Conservation (phyloP, 164 flowering plant species). For the Dillenia suffruticosa region DNA sequence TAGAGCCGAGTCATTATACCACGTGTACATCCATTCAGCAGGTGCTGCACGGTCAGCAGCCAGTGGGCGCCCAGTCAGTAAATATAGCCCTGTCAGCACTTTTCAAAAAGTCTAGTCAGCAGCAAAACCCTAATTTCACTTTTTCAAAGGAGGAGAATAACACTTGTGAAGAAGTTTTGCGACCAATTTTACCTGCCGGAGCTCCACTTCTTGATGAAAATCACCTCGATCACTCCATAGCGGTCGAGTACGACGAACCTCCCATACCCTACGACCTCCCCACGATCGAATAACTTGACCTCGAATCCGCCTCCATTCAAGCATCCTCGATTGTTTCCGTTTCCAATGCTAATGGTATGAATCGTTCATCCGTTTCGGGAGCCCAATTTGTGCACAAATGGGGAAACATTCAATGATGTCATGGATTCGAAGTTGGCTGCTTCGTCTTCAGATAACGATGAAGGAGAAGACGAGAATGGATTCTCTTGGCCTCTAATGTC, state of each 20-base stretch:
- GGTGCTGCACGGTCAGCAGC: too few species aligned
- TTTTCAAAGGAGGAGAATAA: slow-evolving; percentile 8
- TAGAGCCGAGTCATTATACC: too few species aligned
- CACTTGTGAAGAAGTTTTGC: slow-evolving; percentile 31
- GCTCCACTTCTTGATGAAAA: slow-evolving; percentile 54
- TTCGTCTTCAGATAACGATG: too few species aligned
- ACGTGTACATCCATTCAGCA: too few species aligned
- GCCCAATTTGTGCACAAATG: slow-evolving; percentile 3
- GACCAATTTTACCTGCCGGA: slow-evolving; percentile 50
- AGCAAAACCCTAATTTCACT: not conserved
- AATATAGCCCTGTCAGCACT: too few species aligned
- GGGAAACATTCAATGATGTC: not conserved
- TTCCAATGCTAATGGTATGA: slow-evolving; percentile 15
- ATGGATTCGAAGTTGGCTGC: too few species aligned
- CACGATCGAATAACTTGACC: slow-evolving; percentile 31
- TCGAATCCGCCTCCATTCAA: slow-evolving; percentile 18
- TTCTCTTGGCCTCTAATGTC: too few species aligned
- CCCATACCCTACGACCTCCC: slow-evolving; percentile 40
- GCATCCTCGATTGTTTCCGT: slow-evolving; percentile 20
- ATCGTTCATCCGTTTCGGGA: slow-evolving; percentile 9
- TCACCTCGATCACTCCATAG: slow-evolving; percentile 54
- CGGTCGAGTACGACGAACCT: slow-evolving; percentile 43
- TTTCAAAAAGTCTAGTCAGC: not conserved
- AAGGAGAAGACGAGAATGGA: too few species aligned
- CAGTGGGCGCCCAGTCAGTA: too few species aligned